Evolutionary conservation across 371 early-diverging fungal species (phyloP), one percentile per base, ranked within the genome.

Genomic region (Syncephalastrum racemosum): DNA sequence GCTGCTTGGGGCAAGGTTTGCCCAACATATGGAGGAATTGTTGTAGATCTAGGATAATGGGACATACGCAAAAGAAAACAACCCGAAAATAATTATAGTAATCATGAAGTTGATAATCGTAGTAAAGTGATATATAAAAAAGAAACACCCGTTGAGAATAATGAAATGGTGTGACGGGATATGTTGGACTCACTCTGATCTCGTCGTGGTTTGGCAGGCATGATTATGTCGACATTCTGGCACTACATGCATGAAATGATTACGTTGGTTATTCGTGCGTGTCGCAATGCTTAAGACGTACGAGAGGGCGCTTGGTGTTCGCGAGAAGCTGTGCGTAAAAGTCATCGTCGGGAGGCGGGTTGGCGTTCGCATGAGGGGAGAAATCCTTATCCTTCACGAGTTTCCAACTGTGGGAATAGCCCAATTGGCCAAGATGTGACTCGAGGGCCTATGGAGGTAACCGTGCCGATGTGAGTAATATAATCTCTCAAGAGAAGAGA

Each of bases 221-320:
- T 46, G 50, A 76, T 64, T 24, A 76, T 45, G 23, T 76, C 77
- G 40, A 68, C 58, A 36, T 66, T 68, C 59, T 76, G 77, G 56
- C 73, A 70, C 77, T 76, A 18, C 41, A 51, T 14, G 22, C n/a
- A 40, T 18, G 16, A 4, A 49, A 46, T 14, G 6, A 20, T 16
- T 39, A 16, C 15, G 16, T 20, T 14, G 27, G 4, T n/a, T 12
- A 23, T 46, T 31, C 27, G 16, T 44, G 42, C 5, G 46, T 51
- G 53, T 22, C 14, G 27, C 31, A 44, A 14, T 47, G 23, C 43
- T 2, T 2, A 13, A 48, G 20, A 46, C 18, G 43, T 63, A 64
- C 64, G 53, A 54, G 31, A 52, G 64, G 64, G 15, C 52, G 55
- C 25, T 59, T 59, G 31, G 60, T 64, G 19, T 59, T 55, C 4